Base-by-base conservation (phyloP, 805 yeast genomes). In the Pichia manshurica region DNA sequence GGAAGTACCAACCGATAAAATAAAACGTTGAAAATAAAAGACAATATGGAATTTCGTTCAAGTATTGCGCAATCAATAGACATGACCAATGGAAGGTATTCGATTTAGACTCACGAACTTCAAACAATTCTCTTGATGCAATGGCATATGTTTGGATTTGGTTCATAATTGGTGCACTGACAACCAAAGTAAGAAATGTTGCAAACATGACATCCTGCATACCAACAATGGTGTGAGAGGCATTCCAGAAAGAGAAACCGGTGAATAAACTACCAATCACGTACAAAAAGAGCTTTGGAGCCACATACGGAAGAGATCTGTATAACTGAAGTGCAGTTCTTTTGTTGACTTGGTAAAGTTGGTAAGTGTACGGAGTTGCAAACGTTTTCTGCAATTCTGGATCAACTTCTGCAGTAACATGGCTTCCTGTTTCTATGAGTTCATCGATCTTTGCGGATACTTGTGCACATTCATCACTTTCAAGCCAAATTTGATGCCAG, bases 31-130 rank as follows among this genome's bases (percentile, higher is more conserved):
- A 65, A 52, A 69, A 66, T 16, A 73, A 53, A 32, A 76, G 55
- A 47, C 74, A 74, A 65, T 79, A 84, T 2, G 89, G 88, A 19
- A 81, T 55, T 60, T 84, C 91, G 50, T 71, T 72, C 17, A 78
- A 36, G 51, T 69, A 69, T 56, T 81, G 81, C 5, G 82, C 63
- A 17, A 81, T 43, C 42, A 82, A 58, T 63, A 84, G 63, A 36
- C 75, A 63, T 23, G 79, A 69, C 90, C 90, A 84, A 57, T 81
- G 84, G 68, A 79, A 84, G 36, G 86, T 84, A 58, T 82, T 83
- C 4, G 87, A 80, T 49, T 80, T 75, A 19, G 79, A 71, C 59
- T 84, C 91, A 58, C 91, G 73, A 13, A 77, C 85, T 62, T 84
- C 90, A 58, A 67, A 84, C 36, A 83, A 61, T 48, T 79, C 83